Evolutionary conservation across 2,329 filamentous ascomycete genomes (phyloP).

Genomic region (Colletotrichum trifolii): DNA sequence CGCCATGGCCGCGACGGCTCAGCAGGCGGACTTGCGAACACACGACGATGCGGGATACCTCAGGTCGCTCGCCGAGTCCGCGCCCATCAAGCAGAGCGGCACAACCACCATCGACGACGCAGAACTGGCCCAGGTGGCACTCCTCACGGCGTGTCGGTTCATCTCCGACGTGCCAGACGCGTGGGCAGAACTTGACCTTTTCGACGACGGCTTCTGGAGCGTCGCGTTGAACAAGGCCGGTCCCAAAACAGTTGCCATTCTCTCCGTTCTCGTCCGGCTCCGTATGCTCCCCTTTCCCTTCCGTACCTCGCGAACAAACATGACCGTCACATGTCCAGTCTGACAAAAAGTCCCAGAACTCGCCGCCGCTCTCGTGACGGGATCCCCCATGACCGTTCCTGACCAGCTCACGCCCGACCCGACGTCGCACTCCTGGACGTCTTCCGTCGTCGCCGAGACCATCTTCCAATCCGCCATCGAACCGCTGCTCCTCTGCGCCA

Average conservation of each 20-base stretch:
- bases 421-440: slow-evolving; percentile 10
- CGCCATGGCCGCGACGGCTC: slow-evolving; percentile 25
- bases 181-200: slow-evolving; percentile 17
- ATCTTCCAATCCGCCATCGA: slow-evolving; percentile 39
- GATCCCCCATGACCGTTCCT: slow-evolving; percentile 41
- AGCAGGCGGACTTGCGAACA: slow-evolving; percentile 11
- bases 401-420: slow-evolving; percentile 36
- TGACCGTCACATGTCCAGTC: neutral
- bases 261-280: slow-evolving; percentile 41
- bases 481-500: slow-evolving; percentile 47
- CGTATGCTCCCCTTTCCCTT: slow-evolving; percentile 34
- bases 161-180: slow-evolving; percentile 12
- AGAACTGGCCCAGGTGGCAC: slow-evolving; percentile 12
- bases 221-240: slow-evolving; percentile 12
- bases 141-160: slow-evolving; percentile 23
- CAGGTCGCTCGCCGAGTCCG: slow-evolving; percentile 10
- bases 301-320: neutral
- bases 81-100: neutral
- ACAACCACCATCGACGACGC: slow-evolving; percentile 9
- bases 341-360: slow-evolving; percentile 38
- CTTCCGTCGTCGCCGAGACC: slow-evolving; percentile 35
- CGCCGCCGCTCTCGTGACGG: slow-evolving; percentile 43
- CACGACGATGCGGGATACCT: slow-evolving; percentile 17
- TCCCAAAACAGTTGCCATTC: slow-evolving; percentile 27
- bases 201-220: slow-evolving; percentile 20